Percentiles rank a stretch among this genome's conserved stretches.
Conservation (phyloP, 257 asterid species). For the Asclepias syriaca region DNA sequence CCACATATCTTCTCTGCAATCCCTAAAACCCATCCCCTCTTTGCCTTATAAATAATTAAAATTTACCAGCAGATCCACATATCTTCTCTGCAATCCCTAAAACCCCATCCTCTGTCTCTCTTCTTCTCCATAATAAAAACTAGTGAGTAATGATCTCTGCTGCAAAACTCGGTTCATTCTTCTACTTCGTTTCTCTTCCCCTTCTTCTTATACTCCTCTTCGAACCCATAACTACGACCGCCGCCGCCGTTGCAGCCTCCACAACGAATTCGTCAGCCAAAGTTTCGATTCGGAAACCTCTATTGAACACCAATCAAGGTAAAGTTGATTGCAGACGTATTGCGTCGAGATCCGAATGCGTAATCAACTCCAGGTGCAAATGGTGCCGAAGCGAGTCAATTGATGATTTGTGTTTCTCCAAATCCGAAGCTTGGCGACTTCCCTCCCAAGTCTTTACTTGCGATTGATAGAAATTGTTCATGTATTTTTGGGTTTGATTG, state of each 20-base stretch:
- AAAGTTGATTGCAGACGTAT: constrained; percentile 16
- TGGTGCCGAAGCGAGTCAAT: constrained; percentile 37
- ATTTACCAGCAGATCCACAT: not conserved
- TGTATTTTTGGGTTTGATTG: not conserved
- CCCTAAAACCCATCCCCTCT: not conserved
- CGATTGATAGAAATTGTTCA: not conserved
- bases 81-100: not conserved
- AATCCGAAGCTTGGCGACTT: constrained; percentile 34
- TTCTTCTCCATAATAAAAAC: not conserved
- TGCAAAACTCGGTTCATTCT: not conserved
- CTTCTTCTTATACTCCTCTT: constrained; percentile 16
- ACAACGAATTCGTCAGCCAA: not conserved
- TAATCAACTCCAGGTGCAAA: constrained; percentile 16
- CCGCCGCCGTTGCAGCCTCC: not conserved
- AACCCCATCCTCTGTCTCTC: not conserved
- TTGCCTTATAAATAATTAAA: not conserved
- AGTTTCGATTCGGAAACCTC: constrained; percentile 14
- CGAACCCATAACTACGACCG: not conserved
- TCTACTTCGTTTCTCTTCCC: not conserved
- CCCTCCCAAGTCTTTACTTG: constrained; percentile 36
- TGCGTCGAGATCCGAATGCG: constrained; percentile 25
- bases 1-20: too few relatives aligned
- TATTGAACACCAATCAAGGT: not conserved
- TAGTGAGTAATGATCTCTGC: not conserved
- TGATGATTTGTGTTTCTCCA: constrained; percentile 36